Evolutionary conservation across 169 alveolate genomes (phyloP).

Genomic region (Plasmodium cynomolgi): DNA sequence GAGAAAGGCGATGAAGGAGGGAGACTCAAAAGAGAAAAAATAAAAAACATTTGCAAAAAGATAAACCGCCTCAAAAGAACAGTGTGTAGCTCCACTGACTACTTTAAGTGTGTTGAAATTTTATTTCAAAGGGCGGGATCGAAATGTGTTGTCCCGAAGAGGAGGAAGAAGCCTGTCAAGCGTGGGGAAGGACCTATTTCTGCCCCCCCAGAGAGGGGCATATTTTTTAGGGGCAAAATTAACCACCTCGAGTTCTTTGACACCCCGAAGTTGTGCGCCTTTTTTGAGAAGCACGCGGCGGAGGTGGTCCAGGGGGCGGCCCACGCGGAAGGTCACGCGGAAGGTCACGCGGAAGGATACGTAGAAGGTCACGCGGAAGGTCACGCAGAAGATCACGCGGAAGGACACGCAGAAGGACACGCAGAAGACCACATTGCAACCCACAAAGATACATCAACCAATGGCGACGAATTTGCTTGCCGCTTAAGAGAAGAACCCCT

Average conservation of each 20-base stretch:
- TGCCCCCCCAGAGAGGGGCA: not conserved
- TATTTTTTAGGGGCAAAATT: constrained; percentile 22
- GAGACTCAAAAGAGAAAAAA: constrained; percentile 30
- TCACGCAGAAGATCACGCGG: too few relatives aligned
- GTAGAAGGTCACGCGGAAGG: not conserved
- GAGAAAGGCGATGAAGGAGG: not conserved
- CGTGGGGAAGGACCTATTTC: not conserved
- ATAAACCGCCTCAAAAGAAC: constrained; percentile 12
- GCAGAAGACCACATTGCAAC: too few relatives aligned
- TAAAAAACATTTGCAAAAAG: constrained; percentile 31
- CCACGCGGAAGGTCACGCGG: not conserved
- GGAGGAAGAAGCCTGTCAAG: not conserved
- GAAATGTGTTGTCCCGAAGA: constrained; percentile 26
- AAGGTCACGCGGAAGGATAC: not conserved
- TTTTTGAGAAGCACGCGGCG: constrained; percentile 32
- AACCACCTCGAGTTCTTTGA: constrained; percentile 27
- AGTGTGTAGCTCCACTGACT: constrained; percentile 17
- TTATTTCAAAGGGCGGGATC: constrained; percentile 46
- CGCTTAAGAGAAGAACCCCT: not conserved
- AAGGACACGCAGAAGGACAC: not conserved
- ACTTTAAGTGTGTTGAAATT: constrained; percentile 46
- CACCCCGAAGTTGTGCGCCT: not conserved
- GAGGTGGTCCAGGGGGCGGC: not conserved
- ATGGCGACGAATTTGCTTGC: not conserved
- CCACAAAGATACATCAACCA: not conserved